A percentile compares a stretch with the other conserved stretches of the same genome.
phyloP scores from a whole-genome alignment of 441 rosid genomes.

The Brassica balearica region DNA sequence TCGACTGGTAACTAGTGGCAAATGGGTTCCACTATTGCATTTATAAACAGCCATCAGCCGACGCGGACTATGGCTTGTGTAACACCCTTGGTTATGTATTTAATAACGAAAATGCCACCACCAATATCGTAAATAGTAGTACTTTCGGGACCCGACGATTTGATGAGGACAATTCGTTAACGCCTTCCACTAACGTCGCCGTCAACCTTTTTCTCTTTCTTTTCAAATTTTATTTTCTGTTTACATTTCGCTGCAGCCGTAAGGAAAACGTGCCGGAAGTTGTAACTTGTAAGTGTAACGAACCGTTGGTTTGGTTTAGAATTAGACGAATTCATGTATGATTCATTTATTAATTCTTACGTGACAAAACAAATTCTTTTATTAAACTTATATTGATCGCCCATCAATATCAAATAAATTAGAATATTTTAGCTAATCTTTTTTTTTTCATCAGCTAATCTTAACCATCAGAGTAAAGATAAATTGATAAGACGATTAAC shows the following conservation, averaged over 20 bases:
- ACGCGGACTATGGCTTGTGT: neutral
- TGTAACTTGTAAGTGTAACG: conserved; percentile 9
- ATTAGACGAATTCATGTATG: neutral
- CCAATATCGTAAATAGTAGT: neutral
- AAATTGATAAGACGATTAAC: no score
- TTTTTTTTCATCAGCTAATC: no score
- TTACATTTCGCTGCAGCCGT: conserved; percentile 4
- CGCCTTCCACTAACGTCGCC: conserved; percentile 36
- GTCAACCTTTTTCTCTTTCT: conserved; percentile 4
- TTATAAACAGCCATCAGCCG: conserved; percentile 33
- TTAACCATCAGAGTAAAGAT: no score
- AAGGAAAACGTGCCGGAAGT: conserved; percentile 38
- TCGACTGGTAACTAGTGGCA: neutral
- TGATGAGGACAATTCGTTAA: neutral
- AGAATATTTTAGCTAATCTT: no score
- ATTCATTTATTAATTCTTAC: neutral
- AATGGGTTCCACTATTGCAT: conserved; percentile 5
- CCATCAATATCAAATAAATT: no score
- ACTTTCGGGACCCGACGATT: neutral
- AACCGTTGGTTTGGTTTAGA: conserved; percentile 1
- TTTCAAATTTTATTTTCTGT: neutral
- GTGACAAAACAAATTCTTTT: neutral
- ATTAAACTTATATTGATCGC: neutral
- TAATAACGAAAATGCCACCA: conserved; percentile 21
- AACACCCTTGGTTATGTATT: neutral